Base-by-base conservation (phyloP, 1,139 yeast species). In the Nakaseomyces sp. region DNA sequence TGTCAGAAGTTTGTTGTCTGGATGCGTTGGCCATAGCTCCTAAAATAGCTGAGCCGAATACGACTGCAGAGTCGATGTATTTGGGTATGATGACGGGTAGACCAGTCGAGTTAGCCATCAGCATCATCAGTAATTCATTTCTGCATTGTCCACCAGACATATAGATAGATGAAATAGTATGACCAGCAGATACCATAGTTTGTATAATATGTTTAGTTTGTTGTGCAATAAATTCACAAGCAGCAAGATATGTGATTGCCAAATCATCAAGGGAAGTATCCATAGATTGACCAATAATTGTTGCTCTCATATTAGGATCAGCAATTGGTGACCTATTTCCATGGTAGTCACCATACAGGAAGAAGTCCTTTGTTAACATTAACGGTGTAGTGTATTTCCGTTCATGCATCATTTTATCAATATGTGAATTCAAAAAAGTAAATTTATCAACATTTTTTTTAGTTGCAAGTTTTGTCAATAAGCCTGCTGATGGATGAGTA, bases 71-170 rank as follows among this genome's bases (percentile, higher is more conserved):
- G 60, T 89, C 97, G 56, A 91, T 88, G 64, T 89, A 88, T 60
- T 93, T 76, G 43, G 98, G 98, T 53, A 89, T 86, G 41, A 91
- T 76, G 43, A 91, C 79, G n/a, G 96, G 95, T 67, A 83, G 72
- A 3, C 94, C 94, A 0, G 96, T 87, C 59, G 95, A 84, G 56
- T 91, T 94, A 2, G 97, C 95, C 64, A 91, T 73, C 49, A 89
- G 70, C 67, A 94, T 76, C 79, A 93, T 88, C 51, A 91, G 72
- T 51, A 91, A 70, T 16, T 87, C 83, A 65, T 91, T 91, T 61
- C 96, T 77, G 65, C 96, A 88, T 65, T 91, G 98, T 24, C 98
- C 97, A 45, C 98, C 98, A 53, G 94, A 81, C 79, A 91, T 81
- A 66, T 81, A 91, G 49, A 91, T 79, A 40, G 87, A 75, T 31